These are phyloP conservation scores for Colletotrichum sp. DNA, from an alignment of 2,329 filamentous ascomycete species.

Conservation along the genomic window DNA sequence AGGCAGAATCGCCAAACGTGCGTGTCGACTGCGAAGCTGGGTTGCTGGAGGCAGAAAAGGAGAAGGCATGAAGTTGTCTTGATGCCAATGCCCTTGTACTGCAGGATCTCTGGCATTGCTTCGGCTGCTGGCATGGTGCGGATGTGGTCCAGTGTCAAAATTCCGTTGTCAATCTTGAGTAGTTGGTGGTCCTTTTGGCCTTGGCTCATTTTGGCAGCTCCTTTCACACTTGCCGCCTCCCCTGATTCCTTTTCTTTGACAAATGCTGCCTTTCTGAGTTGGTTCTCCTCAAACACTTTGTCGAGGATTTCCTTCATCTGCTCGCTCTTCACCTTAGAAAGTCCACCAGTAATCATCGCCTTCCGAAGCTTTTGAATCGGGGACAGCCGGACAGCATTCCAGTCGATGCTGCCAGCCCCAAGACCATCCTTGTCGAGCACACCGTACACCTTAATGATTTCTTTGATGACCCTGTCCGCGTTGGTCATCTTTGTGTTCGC, in stretches of 20 bases:
- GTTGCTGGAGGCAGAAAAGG: slow-evolving; percentile 58
- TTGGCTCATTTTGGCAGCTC: slow-evolving; percentile 41
- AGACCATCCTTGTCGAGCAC: slow-evolving; percentile 62
- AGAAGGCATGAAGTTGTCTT: slow-evolving; percentile 63
- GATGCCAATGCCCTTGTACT: slow-evolving; percentile 58
- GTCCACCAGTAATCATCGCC: slow-evolving; percentile 73
- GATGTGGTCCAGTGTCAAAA: slow-evolving; percentile 63
- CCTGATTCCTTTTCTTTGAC: slow-evolving; percentile 43
- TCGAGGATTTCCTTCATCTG: slow-evolving; percentile 78
- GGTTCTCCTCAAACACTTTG: slow-evolving; percentile 73
- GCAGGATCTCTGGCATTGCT: slow-evolving; percentile 55
- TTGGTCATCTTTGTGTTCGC: slow-evolving; percentile 53
- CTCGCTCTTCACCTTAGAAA: slow-evolving; percentile 73
- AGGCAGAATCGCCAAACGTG: slow-evolving; percentile 58
- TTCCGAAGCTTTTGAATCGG: slow-evolving; percentile 66
- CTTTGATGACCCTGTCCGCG: slow-evolving; percentile 69
- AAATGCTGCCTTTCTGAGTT: slow-evolving; percentile 49
- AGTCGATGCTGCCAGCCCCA: slow-evolving; percentile 76
- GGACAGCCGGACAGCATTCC: slow-evolving; percentile 71
- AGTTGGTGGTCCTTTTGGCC: slow-evolving; percentile 63
- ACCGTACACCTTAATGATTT: slow-evolving; percentile 69
- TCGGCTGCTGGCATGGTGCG: slow-evolving; percentile 48
- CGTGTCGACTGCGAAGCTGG: slow-evolving; percentile 63
- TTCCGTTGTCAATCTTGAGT: slow-evolving; percentile 57
- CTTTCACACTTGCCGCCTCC: slow-evolving; percentile 47